phyloP scores from a whole-genome alignment of 306 rosid genomes.

The Oemleria cerasiformis region DNA sequence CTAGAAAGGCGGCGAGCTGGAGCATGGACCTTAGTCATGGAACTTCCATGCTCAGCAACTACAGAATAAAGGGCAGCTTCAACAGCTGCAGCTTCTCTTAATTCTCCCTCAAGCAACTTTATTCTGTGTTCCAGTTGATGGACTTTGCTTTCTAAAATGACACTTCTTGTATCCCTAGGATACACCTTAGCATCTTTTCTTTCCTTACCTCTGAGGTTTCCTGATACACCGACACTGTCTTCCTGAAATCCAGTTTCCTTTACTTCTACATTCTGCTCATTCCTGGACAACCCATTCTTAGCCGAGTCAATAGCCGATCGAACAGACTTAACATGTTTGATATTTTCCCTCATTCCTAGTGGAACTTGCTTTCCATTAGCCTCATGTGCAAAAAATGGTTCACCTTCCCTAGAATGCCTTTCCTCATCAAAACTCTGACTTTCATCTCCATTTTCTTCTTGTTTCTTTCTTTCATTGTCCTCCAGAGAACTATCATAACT shows the following conservation, averaged over 20 bases:
- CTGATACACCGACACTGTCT: constrained; percentile 44
- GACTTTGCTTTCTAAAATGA: constrained; percentile 59
- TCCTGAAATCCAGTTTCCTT: constrained; percentile 45
- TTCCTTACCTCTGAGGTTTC: constrained; percentile 45
- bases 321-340: constrained; percentile 74
- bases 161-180: constrained; percentile 66
- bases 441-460: constrained; percentile 27
- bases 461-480: constrained; percentile 30
- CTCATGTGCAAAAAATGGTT: constrained; percentile 26
- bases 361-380: constrained; percentile 32
- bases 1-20: constrained; percentile 97
- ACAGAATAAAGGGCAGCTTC: constrained; percentile 92
- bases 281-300: constrained; percentile 41
- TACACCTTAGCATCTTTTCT: constrained; percentile 66
- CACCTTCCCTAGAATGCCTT: constrained; percentile 39
- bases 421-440: constrained; percentile 30
- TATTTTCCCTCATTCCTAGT: constrained; percentile 34
- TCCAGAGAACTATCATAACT: constrained; percentile 28
- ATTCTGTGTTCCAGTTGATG: constrained; percentile 73
- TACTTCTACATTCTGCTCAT: constrained; percentile 41
- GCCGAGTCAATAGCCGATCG: constrained; percentile 63
- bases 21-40: constrained; percentile 94
- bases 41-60: constrained; percentile 98
- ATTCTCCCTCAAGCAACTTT: constrained; percentile 87
- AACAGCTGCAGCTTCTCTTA: constrained; percentile 87